Conservation (phyloP, 305 asterid species). For the Fraxinus baroniana region DNA sequence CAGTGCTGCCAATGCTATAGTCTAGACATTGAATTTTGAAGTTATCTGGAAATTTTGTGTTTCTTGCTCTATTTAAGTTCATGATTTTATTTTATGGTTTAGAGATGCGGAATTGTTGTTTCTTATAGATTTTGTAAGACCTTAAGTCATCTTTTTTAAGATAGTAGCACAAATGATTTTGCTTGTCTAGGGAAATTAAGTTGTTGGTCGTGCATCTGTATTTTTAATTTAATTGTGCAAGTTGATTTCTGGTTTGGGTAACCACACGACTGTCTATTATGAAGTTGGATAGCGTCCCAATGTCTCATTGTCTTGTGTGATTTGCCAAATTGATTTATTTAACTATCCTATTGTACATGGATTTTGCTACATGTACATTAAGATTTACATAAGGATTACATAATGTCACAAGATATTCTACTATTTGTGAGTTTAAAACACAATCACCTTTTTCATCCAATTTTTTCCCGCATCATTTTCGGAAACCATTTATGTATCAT, state of each 20-base stretch:
- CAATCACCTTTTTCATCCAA: no score
- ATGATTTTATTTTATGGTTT: neutral
- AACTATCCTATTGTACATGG: no score
- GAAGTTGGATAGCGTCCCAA: neutral
- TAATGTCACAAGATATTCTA: no score
- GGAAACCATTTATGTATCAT: no score
- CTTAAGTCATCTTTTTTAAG: neutral
- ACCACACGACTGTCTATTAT: neutral
- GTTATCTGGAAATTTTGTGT: neutral
- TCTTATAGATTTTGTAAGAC: slow-evolving; percentile 18
- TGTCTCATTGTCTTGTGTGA: neutral
- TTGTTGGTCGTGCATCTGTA: neutral
- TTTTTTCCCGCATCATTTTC: no score
- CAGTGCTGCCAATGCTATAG: slow-evolving; percentile 51
- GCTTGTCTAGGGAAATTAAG: neutral
- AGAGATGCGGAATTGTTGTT: neutral
- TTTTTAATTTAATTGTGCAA: neutral
- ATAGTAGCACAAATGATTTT: neutral
- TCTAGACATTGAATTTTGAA: slow-evolving; percentile 9
- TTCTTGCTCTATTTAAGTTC: neutral
- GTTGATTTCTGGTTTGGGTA: neutral
- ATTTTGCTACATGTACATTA: no score
- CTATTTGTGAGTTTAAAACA: no score
- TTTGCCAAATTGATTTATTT: neutral
- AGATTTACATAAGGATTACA: no score